These are phyloP conservation scores for Hepatocystis sp. DNA, from an alignment of 169 alveolate species.

Conservation along the genomic window DNA sequence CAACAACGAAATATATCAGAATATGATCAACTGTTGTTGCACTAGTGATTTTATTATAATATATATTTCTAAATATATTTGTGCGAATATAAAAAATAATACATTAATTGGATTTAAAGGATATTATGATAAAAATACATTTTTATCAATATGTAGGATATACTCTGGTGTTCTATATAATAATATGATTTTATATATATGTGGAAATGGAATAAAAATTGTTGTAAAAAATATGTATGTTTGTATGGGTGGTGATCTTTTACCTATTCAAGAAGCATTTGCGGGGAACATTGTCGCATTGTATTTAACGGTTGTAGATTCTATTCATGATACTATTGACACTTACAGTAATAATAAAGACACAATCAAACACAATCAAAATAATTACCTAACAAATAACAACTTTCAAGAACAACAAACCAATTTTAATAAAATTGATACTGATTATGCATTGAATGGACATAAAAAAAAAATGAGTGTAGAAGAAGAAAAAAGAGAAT, in stretches of 20 bases:
- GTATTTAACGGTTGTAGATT: constrained; percentile 10
- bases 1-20: constrained; percentile 31
- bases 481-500: neutral
- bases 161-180: constrained; percentile 84
- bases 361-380: neutral
- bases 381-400: too few species aligned
- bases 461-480: too few species aligned
- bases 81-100: constrained; percentile 75
- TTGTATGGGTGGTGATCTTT: constrained; percentile 88
- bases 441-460: too few species aligned
- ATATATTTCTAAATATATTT: constrained; percentile 63
- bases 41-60: constrained; percentile 29
- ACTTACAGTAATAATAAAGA: neutral
- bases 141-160: constrained; percentile 48
- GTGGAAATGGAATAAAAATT: constrained; percentile 69
- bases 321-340: neutral
- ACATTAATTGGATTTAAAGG: constrained; percentile 62
- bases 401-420: too few species aligned
- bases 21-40: constrained; percentile 31
- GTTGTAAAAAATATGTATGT: constrained; percentile 76
- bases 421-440: too few species aligned
- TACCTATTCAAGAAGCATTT: constrained; percentile 82
- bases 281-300: constrained; percentile 87
- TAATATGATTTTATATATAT: constrained; percentile 84
- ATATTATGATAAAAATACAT: constrained; percentile 54